Evolutionary conservation across 2,329 filamentous ascomycete species (phyloP).

Genomic region (Graphiopsis chlorocephala): DNA sequence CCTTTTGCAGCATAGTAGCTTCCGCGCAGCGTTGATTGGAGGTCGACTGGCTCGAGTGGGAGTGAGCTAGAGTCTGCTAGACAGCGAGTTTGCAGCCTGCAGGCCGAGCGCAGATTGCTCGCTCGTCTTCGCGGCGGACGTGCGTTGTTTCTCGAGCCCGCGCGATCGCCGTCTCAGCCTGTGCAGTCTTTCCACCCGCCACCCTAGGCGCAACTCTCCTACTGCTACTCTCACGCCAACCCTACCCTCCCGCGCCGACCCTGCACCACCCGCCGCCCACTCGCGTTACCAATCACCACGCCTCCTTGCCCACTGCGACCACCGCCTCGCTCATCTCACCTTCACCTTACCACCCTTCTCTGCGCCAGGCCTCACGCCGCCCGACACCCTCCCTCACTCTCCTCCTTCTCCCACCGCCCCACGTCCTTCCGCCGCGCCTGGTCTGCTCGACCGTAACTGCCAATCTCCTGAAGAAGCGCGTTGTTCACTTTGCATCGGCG

Average conservation of each 20-base stretch:
- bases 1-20: background rate
- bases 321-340: background rate
- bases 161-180: background rate
- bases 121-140: background rate
- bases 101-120: slow-evolving; percentile 3
- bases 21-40: background rate
- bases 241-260: background rate
- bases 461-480: slow-evolving; percentile 7
- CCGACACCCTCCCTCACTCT: background rate
- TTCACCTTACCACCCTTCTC: background rate
- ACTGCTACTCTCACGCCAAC: background rate
- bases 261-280: background rate
- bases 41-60: no score
- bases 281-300: slow-evolving; percentile 6
- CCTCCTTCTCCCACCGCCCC: background rate
- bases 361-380: background rate
- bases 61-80: background rate
- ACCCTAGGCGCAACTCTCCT: background rate
- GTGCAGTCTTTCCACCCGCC: background rate
- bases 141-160: background rate
- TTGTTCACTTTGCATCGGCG: background rate
- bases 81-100: background rate
- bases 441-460: background rate
- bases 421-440: no score
- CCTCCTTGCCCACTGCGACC: background rate